Evolutionary conservation across 345 rosid genomes (phyloP), one percentile per base, ranked within the genome.

Genomic region (Murraya koenigii): DNA sequence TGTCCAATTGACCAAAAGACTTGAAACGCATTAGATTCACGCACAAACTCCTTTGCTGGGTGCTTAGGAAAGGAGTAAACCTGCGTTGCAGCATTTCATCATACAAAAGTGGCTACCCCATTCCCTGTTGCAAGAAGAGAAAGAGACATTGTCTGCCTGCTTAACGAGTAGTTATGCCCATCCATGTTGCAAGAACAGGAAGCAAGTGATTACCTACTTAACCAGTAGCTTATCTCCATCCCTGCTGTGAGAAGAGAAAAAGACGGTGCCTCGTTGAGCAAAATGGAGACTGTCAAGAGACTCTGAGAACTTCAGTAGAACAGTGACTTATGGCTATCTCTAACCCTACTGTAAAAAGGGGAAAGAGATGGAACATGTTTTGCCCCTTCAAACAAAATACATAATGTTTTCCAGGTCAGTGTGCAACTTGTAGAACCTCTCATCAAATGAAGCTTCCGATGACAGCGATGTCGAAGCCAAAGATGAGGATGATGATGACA

Each of bases 331-430:
- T 33, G 44, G 22, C 69, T 1, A 65, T 65, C 44, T 35, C 69
- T 35, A 65, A 33, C 81, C 55, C 70, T 35, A 20, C 49, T 39
- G 9, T 41, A 26, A 19, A 23, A 39, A 54, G 15, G 56, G 20
- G 77, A 17, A 62, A 14, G 54, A 20, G 25, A 61, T 58, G 49
- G 38, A 19, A 35, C 52, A 54, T 22, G 39, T 64, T 71, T 66
- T 59, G 13, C 38, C 75, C 76, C 78, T 76, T 91, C 89, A 94
- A 68, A 93, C 82, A 69, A 94, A 94, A 79, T 85, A 93, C 97
- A 94, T 94, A 2, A 77, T 65, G 76, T 90, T 87, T 75, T 93
- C 93, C 73, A 93, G 79, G 75, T 87, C 85, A 19, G 84, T 25
- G 62, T 93, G 97, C 80, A 93, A 82, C 87, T 77, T 89, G 79